Evolutionary conservation across 1,139 yeast species (phyloP).

Genomic region (Scheffersomyces segobiensis): DNA sequence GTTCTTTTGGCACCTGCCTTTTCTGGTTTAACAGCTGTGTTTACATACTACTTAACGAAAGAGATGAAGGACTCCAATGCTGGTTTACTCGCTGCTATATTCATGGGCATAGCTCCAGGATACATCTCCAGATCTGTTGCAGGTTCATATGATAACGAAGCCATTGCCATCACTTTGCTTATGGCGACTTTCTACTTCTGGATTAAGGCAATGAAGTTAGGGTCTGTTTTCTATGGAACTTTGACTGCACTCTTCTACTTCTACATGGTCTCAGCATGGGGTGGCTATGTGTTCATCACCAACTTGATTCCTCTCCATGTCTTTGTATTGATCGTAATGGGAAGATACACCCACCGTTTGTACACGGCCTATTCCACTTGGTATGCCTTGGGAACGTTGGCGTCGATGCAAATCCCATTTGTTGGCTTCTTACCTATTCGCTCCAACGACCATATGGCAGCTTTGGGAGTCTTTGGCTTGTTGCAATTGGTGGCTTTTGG

Average conservation of each 20-base stretch:
- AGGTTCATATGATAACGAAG: conserved; percentile 98
- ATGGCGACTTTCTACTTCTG: conserved; percentile 96
- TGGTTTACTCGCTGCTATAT: conserved; percentile 88
- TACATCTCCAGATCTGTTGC: conserved; percentile 98
- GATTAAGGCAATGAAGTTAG: conserved; percentile 91
- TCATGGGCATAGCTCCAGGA: conserved; percentile 98
- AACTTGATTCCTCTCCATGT: conserved; percentile 96
- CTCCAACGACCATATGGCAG: conserved; percentile 98
- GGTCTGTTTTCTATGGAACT: conserved; percentile 83
- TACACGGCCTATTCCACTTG: conserved; percentile 95
- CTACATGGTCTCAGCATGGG: conserved; percentile 99
- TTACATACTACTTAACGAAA: conserved; percentile 84
- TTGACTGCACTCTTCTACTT: conserved; percentile 87
- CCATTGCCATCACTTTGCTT: conserved; percentile 92
- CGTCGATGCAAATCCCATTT: conserved; percentile 98
- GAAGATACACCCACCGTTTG: conserved; percentile 79
- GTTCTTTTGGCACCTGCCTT: conserved; percentile 97
- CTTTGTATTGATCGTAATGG: conserved; percentile 88
- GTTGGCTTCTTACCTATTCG: conserved; percentile 97
- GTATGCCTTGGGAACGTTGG: conserved; percentile 94
- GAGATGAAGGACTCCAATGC: conserved; percentile 92
- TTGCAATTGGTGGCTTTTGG: conserved; percentile 89
- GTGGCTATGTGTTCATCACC: conserved; percentile 98
- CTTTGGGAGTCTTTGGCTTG: conserved; percentile 95
- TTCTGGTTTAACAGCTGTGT: conserved; percentile 88